Evolutionary conservation across 192 early-diverging fungal species (phyloP).

Genomic region (Neocallimastix lanati): DNA sequence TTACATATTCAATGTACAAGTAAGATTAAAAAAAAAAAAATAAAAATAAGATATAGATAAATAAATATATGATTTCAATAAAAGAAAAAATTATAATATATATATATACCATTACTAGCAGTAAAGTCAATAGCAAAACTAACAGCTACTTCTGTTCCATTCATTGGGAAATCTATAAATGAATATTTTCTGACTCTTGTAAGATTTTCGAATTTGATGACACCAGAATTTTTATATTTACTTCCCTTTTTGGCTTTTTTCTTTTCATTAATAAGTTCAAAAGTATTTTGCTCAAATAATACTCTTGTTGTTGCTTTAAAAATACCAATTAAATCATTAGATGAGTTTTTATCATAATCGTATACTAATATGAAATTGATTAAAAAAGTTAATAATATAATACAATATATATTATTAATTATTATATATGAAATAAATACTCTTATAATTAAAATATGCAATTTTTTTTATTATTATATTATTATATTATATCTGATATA

Average conservation of each 20-base stretch:
- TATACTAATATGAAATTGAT: not conserved
- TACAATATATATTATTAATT: too few species aligned
- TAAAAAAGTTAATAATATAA: too few species aligned
- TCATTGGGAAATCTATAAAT: not conserved
- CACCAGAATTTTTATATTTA: not conserved
- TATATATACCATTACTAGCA: not conserved
- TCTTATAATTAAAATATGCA: too few species aligned
- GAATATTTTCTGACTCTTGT: not conserved
- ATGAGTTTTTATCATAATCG: not conserved
- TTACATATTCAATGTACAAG: too few species aligned
- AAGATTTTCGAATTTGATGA: not conserved
- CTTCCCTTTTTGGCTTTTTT: not conserved
- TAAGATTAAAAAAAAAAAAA: too few species aligned
- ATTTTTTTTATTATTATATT: too few species aligned
- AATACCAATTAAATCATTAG: not conserved
- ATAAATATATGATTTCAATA: too few species aligned
- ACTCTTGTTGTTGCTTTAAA: not conserved
- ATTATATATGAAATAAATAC: too few species aligned
- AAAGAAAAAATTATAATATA: too few species aligned
- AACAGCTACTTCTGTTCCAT: not conserved
- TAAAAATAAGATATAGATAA: too few species aligned
- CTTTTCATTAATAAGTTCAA: not conserved
- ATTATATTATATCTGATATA: too few species aligned
- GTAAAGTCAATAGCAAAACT: not conserved
- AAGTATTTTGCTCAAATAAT: not conserved